Evolutionary conservation across 495 filamentous ascomycete species (phyloP).

Genomic region (Aspergillus incahuasiensis): DNA sequence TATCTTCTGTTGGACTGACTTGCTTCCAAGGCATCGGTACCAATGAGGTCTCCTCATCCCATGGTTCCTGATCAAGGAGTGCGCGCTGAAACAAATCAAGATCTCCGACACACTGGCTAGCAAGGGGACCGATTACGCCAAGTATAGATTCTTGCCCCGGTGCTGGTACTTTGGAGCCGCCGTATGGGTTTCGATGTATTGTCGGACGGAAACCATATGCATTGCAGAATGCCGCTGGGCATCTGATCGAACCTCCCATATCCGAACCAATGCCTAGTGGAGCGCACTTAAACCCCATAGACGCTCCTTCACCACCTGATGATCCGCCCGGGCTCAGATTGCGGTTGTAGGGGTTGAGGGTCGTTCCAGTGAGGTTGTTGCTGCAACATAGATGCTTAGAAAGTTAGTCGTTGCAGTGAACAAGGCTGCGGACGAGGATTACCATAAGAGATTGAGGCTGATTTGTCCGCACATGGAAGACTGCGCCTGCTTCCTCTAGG

Average conservation of each 20-base stretch:
- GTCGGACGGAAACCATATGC: slow-evolving; percentile 56
- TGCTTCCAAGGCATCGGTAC: slow-evolving; percentile 57
- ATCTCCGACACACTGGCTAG: slow-evolving; percentile 54
- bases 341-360: slow-evolving; percentile 58
- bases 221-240: slow-evolving; percentile 56
- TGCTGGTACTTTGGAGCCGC: slow-evolving; percentile 42
- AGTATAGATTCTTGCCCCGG: slow-evolving; percentile 56
- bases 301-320: slow-evolving; percentile 64
- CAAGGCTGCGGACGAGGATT: background rate
- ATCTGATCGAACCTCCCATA: slow-evolving; percentile 59
- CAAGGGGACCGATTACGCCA: slow-evolving; percentile 57
- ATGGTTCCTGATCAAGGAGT: slow-evolving; percentile 55
- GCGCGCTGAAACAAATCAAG: slow-evolving; percentile 60
- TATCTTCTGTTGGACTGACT: slow-evolving; percentile 33
- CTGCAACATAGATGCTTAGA: slow-evolving; percentile 38
- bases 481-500: slow-evolving; percentile 41
- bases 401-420: background rate
- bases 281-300: slow-evolving; percentile 57
- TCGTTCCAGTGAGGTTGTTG: slow-evolving; percentile 63
- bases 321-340: slow-evolving; percentile 56
- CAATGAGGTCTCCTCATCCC: slow-evolving; percentile 55
- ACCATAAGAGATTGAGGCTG: slow-evolving; percentile 50
- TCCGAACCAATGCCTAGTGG: slow-evolving; percentile 64
- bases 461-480: slow-evolving; percentile 64
- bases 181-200: slow-evolving; percentile 47